Evolutionary conservation across 768 basidiomycete genomes (phyloP), one percentile per base, ranked within the genome.

Genomic region (Tulasnella sp.): DNA sequence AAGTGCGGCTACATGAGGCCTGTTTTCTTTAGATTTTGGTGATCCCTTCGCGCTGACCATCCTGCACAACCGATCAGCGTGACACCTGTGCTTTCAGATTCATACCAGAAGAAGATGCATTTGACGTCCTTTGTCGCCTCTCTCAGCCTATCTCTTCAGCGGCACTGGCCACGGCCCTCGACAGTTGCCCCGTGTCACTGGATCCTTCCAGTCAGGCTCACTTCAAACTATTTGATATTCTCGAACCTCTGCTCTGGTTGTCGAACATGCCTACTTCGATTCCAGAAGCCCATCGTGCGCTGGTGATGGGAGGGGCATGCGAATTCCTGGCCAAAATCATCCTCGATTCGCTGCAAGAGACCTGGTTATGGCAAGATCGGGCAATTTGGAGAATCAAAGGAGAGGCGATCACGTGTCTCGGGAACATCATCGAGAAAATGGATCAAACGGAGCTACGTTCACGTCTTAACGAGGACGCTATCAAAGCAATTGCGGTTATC

Each of bases 361-460:
- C 29, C 26, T 67, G 61, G 61, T 35, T 29, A 16, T 67, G 26
- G 61, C 11, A 67, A 26, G 61, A 67, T 26, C n/a, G 61, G 29
- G n/a, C 29, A 15, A 67, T 67, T 35, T 67, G 61, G 61, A 67
- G 61, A 35, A 16, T 67, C 15, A 67, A 67, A 16, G 61, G 61
- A 35, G 61, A 67, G 11, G 61, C 61, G 13, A 67, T 35, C 15
- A 67, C 61, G 10, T 67, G 61, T 15, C 29, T 67, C 4, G 61
- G 61, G 11, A 67, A 67, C 32, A 67, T 67, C 29, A 67, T 67
- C 61, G 61, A 67, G 61, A 67, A 67, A 18, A 67, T 67, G 61
- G 32, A 67, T 35, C 23, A 26, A 13, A 2, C 61, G 32, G 61
- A 67, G 32, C 1, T 29, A 11, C n/a, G 26, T 13, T 29, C 13